phyloP scores from a whole-genome alignment of 768 basidiomycete species.

The Serendipita sp. region DNA sequence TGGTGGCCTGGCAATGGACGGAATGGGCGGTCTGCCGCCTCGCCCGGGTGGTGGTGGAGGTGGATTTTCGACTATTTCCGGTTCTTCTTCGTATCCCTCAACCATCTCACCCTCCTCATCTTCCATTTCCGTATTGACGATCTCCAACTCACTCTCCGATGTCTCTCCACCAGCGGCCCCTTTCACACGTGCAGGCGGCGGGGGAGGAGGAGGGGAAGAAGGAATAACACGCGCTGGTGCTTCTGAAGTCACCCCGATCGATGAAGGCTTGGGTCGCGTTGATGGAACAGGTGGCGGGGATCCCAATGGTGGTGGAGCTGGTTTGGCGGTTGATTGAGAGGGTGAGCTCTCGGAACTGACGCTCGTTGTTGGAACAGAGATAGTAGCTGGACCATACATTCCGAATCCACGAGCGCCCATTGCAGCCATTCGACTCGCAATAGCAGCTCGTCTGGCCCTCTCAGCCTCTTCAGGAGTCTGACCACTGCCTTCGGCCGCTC shows the following conservation, averaged over 20 bases:
- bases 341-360: neutral
- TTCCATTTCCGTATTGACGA: slow-evolving; percentile 43
- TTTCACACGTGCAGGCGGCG: slow-evolving; percentile 30
- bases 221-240: slow-evolving; percentile 21
- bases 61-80: slow-evolving; percentile 20
- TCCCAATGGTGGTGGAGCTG: slow-evolving; percentile 6
- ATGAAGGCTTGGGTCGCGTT: neutral
- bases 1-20: neutral
- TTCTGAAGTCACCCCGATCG: slow-evolving; percentile 4
- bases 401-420: slow-evolving; percentile 45
- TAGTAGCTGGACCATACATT: slow-evolving; percentile 21
- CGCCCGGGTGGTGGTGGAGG: slow-evolving; percentile 44
- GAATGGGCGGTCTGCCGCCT: slow-evolving; percentile 20
- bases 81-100: slow-evolving; percentile 28
- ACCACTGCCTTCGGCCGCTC: slow-evolving; percentile 2
- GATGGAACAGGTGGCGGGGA: neutral
- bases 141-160: slow-evolving; percentile 61
- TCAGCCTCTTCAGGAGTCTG: slow-evolving; percentile 19
- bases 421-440: slow-evolving; percentile 36
- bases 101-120: slow-evolving; percentile 15
- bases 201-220: slow-evolving; percentile 17
- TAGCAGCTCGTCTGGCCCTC: slow-evolving; percentile 30
- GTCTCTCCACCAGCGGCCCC: slow-evolving; percentile 51
- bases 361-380: slow-evolving; percentile 11
- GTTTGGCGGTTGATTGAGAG: slow-evolving; percentile 23